phyloP scores from a whole-genome alignment of 2,329 filamentous ascomycete species.

The Pseudophaeomoniella oleicola region DNA sequence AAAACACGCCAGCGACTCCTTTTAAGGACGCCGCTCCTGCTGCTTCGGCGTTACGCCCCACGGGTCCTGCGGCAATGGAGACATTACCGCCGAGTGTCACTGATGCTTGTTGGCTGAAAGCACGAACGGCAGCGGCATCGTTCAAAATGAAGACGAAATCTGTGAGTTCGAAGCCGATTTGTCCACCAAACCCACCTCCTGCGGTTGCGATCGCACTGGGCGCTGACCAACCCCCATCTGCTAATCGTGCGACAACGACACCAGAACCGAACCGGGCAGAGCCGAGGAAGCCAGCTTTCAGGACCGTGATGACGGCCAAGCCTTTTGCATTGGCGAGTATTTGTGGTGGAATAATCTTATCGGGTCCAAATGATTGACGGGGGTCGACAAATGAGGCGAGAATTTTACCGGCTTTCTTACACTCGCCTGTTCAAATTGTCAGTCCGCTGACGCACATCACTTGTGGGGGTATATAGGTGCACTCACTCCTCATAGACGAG shows the following conservation, averaged over 20 bases:
- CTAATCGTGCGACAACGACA: slow-evolving; percentile 32
- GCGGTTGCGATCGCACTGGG: slow-evolving; percentile 34
- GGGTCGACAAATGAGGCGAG: slow-evolving; percentile 90
- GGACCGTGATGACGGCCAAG: slow-evolving; percentile 32
- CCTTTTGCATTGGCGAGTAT: slow-evolving; percentile 80
- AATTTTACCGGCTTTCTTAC: slow-evolving; percentile 93
- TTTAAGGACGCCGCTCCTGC: slow-evolving; percentile 84
- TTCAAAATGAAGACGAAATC: slow-evolving; percentile 96
- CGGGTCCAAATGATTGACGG: slow-evolving; percentile 80
- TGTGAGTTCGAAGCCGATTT: slow-evolving; percentile 36
- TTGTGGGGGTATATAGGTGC: neutral
- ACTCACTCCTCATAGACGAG: slow-evolving; percentile 32
- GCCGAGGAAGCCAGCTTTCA: slow-evolving; percentile 35
- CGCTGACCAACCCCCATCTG: slow-evolving; percentile 34
- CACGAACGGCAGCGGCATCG: slow-evolving; percentile 74
- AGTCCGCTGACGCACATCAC: neutral
- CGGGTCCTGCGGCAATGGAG: slow-evolving; percentile 81
- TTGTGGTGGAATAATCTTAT: slow-evolving; percentile 89
- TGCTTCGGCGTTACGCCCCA: slow-evolving; percentile 90
- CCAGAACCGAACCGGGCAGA: slow-evolving; percentile 35
- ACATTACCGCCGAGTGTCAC: slow-evolving; percentile 93
- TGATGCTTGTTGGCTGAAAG: slow-evolving; percentile 83
- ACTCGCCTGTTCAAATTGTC: slow-evolving; percentile 55
- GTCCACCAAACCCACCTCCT: slow-evolving; percentile 34
- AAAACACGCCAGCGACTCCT: slow-evolving; percentile 83